These are phyloP conservation scores for Verticillium longisporum DNA, from an alignment of 2,329 filamentous ascomycete genomes.

Conservation along the genomic window DNA sequence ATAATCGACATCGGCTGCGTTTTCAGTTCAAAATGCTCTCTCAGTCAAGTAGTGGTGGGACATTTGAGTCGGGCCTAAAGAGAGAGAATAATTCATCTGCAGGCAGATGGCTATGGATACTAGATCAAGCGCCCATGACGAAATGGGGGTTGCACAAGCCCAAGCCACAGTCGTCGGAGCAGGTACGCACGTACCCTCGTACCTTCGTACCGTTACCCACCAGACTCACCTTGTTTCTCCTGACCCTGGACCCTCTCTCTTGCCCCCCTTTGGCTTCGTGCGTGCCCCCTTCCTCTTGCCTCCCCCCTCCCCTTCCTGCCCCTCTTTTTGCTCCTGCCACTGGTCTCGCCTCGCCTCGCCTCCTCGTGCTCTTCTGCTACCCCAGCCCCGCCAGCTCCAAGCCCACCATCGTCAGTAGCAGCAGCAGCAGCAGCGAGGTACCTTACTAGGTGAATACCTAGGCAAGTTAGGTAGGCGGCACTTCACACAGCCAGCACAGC, in stretches of 20 bases:
- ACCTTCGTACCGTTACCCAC: too few species aligned
- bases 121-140: too few species aligned
- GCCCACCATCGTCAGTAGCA: neutral
- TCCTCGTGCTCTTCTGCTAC: neutral
- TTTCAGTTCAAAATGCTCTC: too few species aligned
- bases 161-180: too few species aligned
- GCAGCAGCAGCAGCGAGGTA: conserved; percentile 1
- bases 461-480: neutral
- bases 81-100: too few species aligned
- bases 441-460: too few species aligned
- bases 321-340: neutral
- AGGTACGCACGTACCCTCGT: too few species aligned
- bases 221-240: neutral
- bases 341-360: neutral
- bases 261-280: neutral
- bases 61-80: too few species aligned
- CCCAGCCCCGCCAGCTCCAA: conserved; percentile 1
- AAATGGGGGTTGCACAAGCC: too few species aligned
- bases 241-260: neutral
- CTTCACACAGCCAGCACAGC: neutral
- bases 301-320: neutral
- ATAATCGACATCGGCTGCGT: too few species aligned
- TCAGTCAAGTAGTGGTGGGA: too few species aligned
- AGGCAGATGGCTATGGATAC: too few species aligned
- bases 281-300: neutral